phyloP scores from a whole-genome alignment of 2,329 filamentous ascomycete species.

The Talaromyces sp. region DNA sequence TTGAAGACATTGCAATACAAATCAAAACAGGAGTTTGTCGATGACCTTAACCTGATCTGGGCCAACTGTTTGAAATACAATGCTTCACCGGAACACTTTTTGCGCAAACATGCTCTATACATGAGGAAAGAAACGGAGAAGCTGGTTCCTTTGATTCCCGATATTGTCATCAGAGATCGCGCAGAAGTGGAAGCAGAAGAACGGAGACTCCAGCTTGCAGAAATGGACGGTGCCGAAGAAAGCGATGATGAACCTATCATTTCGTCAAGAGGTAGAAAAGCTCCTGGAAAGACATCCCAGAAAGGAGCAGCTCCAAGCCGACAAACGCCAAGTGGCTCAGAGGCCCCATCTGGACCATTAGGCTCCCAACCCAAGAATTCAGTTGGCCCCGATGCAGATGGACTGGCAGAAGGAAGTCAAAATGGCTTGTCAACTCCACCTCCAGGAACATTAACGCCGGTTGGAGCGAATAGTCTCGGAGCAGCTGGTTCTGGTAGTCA shows the following conservation, averaged over 20 bases:
- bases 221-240: slow-evolving; percentile 80
- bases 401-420: slow-evolving; percentile 66
- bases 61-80: slow-evolving; percentile 96
- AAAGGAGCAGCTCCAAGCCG: slow-evolving; percentile 63
- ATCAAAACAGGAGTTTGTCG: slow-evolving; percentile 90
- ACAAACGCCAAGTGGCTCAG: slow-evolving; percentile 71
- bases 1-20: slow-evolving; percentile 76
- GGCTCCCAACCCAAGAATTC: slow-evolving; percentile 49
- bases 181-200: slow-evolving; percentile 88
- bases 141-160: slow-evolving; percentile 88
- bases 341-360: slow-evolving; percentile 65
- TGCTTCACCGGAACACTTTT: slow-evolving; percentile 77
- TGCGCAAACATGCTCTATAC: slow-evolving; percentile 87
- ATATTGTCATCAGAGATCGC: slow-evolving; percentile 82
- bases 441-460: slow-evolving; percentile 71
- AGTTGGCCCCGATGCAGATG: slow-evolving; percentile 68
- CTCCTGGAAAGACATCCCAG: slow-evolving; percentile 72
- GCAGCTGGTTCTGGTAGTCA: slow-evolving; percentile 63
- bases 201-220: slow-evolving; percentile 76
- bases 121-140: slow-evolving; percentile 99
- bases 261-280: slow-evolving; percentile 89
- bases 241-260: slow-evolving; percentile 98
- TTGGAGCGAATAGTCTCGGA: slow-evolving; percentile 65
- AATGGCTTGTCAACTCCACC: slow-evolving; percentile 86
- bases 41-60: slow-evolving; percentile 93